Conservation (phyloP, 2,329 filamentous ascomycete genomes). For the Cadophora sp. region DNA sequence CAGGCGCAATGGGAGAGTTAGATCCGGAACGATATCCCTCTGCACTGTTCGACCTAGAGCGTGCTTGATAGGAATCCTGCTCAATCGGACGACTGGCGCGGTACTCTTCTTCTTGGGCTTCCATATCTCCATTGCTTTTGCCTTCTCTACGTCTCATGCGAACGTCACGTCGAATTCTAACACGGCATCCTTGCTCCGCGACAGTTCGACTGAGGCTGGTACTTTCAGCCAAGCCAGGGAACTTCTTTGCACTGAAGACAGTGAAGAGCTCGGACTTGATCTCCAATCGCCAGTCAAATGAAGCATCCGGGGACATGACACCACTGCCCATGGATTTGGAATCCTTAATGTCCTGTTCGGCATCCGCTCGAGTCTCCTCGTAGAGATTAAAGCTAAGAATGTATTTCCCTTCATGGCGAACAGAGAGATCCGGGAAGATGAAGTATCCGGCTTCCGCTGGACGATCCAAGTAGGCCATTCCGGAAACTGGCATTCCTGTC, state of each 20-base stretch:
- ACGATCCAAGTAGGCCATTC: conserved; percentile 94
- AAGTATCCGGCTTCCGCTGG: conserved; percentile 86
- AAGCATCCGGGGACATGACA: conserved; percentile 38
- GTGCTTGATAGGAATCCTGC: conserved; percentile 43
- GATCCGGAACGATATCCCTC: conserved; percentile 17
- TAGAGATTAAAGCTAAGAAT: conserved; percentile 91
- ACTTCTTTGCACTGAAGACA: conserved; percentile 98
- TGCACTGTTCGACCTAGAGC: conserved; percentile 35
- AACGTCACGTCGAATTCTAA: conserved; percentile 92
- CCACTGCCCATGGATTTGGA: conserved; percentile 48
- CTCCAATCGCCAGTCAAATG: conserved; percentile 86
- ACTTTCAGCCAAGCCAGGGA: conserved; percentile 90
- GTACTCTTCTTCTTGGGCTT: conserved; percentile 67
- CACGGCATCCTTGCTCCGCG: conserved; percentile 94
- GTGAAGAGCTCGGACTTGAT: conserved; percentile 87
- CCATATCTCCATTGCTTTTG: conserved; percentile 61
- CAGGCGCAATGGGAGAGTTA: conserved; percentile 25
- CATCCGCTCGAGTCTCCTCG: conserved; percentile 83
- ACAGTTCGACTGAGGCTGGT: conserved; percentile 88
- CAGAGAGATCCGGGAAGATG: conserved; percentile 95
- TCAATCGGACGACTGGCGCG: conserved; percentile 44
- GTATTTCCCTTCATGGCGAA: conserved; percentile 94
- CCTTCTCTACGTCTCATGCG: conserved; percentile 85
- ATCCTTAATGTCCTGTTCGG: conserved; percentile 63
- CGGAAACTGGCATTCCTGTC: conserved; percentile 92